These are phyloP conservation scores for Aspergillus avenaceus DNA, from an alignment of 495 filamentous ascomycete species.

Conservation along the genomic window DNA sequence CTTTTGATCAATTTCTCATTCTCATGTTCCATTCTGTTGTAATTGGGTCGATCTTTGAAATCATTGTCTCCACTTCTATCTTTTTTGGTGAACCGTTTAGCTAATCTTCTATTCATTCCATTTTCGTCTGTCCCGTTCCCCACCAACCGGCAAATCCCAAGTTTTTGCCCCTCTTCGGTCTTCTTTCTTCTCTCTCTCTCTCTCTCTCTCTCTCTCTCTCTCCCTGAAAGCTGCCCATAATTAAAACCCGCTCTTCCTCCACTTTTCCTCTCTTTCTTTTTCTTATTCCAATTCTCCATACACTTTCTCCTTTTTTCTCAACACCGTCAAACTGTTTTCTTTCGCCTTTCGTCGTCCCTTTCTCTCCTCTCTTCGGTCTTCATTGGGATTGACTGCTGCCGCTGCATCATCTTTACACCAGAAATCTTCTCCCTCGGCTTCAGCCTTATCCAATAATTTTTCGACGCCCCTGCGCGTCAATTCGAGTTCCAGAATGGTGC, in stretches of 20 bases:
- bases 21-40: neutral
- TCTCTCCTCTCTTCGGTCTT: conserved; percentile 57
- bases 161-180: conserved; percentile 2
- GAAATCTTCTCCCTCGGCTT: conserved; percentile 42
- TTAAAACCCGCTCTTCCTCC: conserved; percentile 11
- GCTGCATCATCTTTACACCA: conserved; percentile 63
- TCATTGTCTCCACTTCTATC: neutral
- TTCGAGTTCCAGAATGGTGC: conserved; percentile 58
- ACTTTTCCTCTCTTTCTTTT: conserved; percentile 15
- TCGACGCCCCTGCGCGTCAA: conserved; percentile 43
- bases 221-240: conserved; percentile 4
- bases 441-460: conserved; percentile 30
- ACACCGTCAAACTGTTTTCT: conserved; percentile 78
- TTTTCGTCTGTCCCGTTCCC: neutral
- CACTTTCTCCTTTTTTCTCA: conserved; percentile 1
- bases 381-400: conserved; percentile 54
- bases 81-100: conserved; percentile 9
- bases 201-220: conserved; percentile 19
- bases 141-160: conserved; percentile 4
- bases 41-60: neutral
- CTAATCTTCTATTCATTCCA: conserved; percentile 9
- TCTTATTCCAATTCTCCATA: conserved; percentile 2
- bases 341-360: conserved; percentile 63
- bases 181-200: too few species aligned
- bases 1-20: neutral